Evolutionary conservation across 208 protist genomes (phyloP).

Genomic region (Crithidia brevicula): DNA sequence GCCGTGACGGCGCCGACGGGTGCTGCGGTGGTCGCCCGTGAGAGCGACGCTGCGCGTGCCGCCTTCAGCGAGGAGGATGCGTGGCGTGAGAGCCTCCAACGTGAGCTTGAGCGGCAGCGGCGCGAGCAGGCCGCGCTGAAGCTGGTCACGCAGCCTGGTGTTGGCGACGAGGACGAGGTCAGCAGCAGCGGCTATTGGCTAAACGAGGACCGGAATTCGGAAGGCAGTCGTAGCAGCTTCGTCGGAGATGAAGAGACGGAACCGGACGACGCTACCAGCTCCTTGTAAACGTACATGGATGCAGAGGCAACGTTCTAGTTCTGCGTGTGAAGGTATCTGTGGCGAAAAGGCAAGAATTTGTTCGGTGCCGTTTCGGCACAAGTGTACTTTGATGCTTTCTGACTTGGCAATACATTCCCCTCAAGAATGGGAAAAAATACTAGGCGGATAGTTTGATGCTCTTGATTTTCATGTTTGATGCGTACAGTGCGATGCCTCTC

Average conservation of each 20-base stretch:
- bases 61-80: conserved; percentile 34
- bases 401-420: too few relatives aligned
- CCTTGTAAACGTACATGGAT: too few relatives aligned
- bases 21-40: neutral
- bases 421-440: too few relatives aligned
- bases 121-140: conserved; percentile 32
- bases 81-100: conserved; percentile 31
- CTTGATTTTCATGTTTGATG: too few relatives aligned
- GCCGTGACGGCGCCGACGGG: neutral
- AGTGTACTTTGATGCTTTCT: conserved; percentile 3
- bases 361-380: too few relatives aligned
- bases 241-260: conserved; percentile 28
- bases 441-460: too few relatives aligned
- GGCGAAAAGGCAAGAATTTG: neutral
- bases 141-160: conserved; percentile 13
- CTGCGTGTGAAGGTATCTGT: too few relatives aligned
- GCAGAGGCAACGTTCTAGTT: too few relatives aligned
- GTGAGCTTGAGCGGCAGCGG: conserved; percentile 36
- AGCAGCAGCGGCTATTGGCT: conserved; percentile 35
- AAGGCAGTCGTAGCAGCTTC: conserved; percentile 4
- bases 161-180: conserved; percentile 10
- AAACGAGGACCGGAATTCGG: conserved; percentile 11
- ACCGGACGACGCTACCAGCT: conserved; percentile 3
- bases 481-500: too few relatives aligned
- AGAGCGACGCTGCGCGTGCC: conserved; percentile 21